Evolutionary conservation across 2,329 filamentous ascomycete species (phyloP), one percentile per base, ranked within the genome.

Genomic region (Talaromyces sp.): DNA sequence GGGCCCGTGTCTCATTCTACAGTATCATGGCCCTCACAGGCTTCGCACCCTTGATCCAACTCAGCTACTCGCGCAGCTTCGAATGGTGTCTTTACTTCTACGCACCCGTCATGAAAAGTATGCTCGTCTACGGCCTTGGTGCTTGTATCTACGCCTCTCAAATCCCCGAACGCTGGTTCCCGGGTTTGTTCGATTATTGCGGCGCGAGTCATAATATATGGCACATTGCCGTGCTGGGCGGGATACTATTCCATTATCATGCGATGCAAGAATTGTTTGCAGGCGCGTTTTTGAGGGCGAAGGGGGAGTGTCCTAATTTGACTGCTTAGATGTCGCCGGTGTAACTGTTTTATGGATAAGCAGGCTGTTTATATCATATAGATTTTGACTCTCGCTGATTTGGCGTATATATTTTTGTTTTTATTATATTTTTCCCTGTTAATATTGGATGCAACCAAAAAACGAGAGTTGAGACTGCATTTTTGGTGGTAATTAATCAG

Each of bases 191-290:
- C 66, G 94, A 99, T 74, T 97, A 97, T 71, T 82, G 95, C 40
- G 94, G 94, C 39, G 92, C 91, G 46, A 95, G 90, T 72, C 94
- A 99, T 76, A 99, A 99, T 73, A 85, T 99, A 59, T 99, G 94
- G 94, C 94, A 99, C 74, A 76, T 96, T 35, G 94, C 94, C 7
- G 94, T 99, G 10, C 78, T 99, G 28, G 91, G 92, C 15, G 94
- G 94, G 10, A 99, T 99, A 59, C 75, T 97, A n/a, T 97, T 96
- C 72, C 94, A 99, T 74, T 99, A 97, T 75, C 82, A 83, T 21
- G 94, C 94, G 17, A 97, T 99, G 93, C 89, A 97, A 73, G 84
- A 91, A 57, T 94, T 99, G 74, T 99, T 99, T 69, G 81, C 88
- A 4, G 82, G 81, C 40, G 89, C 89, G 10, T 93, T 93, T 73